Conservation (phyloP, 169 alveolate genomes). For the Pseudocohnilembus persalinus region DNA sequence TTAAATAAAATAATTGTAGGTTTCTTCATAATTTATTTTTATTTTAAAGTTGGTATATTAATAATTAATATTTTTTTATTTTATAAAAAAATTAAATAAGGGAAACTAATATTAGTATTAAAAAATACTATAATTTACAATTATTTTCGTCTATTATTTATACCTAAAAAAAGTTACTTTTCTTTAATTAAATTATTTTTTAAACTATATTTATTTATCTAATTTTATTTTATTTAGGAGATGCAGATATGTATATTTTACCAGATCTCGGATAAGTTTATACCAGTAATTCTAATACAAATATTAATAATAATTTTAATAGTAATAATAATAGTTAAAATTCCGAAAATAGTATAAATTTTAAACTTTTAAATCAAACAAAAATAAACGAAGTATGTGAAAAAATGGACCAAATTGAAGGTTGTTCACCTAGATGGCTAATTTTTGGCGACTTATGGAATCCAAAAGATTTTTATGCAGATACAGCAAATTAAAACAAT, state of each 20-base stretch:
- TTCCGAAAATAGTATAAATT: background rate
- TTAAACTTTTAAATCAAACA: constrained; percentile 40
- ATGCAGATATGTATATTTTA: constrained; percentile 65
- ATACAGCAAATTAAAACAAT: constrained; percentile 1
- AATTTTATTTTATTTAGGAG: constrained; percentile 35
- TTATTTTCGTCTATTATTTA: no score
- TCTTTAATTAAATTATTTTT: no score
- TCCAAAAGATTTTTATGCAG: constrained; percentile 1
- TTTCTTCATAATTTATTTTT: no score
- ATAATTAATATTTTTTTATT: no score
- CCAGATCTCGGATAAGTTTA: constrained; percentile 39
- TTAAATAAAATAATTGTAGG: no score
- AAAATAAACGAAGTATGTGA: constrained; percentile 44
- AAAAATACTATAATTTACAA: no score
- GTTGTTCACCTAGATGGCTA: constrained; percentile 82
- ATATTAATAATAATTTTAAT: no score
- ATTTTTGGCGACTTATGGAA: constrained; percentile 46
- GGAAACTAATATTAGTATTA: no score
- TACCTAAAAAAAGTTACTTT: no score
- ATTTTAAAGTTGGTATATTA: no score
- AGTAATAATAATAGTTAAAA: background rate
- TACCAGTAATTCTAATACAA: constrained; percentile 7
- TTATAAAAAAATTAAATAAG: no score
- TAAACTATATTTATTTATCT: background rate
- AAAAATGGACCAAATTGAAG: constrained; percentile 55